A percentile compares a stretch with the other conserved stretches of the same genome.
phyloP scores from a whole-genome alignment of 2,329 filamentous ascomycete genomes.

The Paramyrothecium sp. region DNA sequence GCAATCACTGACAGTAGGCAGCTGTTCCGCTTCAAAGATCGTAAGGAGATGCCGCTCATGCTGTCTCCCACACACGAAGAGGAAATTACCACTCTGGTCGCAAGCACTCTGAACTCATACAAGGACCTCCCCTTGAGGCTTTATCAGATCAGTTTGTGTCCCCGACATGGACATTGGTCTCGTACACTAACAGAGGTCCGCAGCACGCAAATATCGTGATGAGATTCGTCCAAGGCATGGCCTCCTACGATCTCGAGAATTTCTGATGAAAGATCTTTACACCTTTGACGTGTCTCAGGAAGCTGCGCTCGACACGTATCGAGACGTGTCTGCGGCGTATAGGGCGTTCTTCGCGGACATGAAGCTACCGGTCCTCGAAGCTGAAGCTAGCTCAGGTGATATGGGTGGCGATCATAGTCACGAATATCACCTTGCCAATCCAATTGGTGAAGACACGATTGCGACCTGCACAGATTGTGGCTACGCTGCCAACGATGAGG shows the following conservation, averaged over 20 bases:
- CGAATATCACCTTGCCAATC: slow-evolving; percentile 84
- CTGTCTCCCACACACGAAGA: slow-evolving; percentile 95
- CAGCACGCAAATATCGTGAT: slow-evolving; percentile 90
- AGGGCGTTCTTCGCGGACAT: slow-evolving; percentile 76
- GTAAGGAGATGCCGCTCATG: slow-evolving; percentile 71
- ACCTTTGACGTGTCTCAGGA: slow-evolving; percentile 76
- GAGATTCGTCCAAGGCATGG: slow-evolving; percentile 87
- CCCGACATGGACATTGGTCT: not conserved
- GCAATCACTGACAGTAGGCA: slow-evolving; percentile 36
- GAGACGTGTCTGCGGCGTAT: slow-evolving; percentile 72
- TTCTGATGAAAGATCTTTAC: slow-evolving; percentile 97
- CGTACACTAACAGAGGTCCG: slow-evolving; percentile 13
- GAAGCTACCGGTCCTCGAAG: slow-evolving; percentile 79
- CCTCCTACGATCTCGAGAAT: slow-evolving; percentile 83
- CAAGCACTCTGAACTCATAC: slow-evolving; percentile 72
- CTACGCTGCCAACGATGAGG: slow-evolving; percentile 83
- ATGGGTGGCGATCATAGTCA: slow-evolving; percentile 94
- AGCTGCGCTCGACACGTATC: slow-evolving; percentile 78
- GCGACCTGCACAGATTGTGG: slow-evolving; percentile 72
- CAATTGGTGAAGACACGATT: slow-evolving; percentile 82
- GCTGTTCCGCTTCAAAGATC: slow-evolving; percentile 79
- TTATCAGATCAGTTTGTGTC: slow-evolving; percentile 76
- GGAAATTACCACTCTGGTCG: slow-evolving; percentile 84
- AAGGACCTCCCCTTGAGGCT: slow-evolving; percentile 82
- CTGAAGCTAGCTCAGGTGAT: slow-evolving; percentile 89